Conservation (phyloP, 2,329 filamentous ascomycete species). For the Aspergillus melleus region DNA sequence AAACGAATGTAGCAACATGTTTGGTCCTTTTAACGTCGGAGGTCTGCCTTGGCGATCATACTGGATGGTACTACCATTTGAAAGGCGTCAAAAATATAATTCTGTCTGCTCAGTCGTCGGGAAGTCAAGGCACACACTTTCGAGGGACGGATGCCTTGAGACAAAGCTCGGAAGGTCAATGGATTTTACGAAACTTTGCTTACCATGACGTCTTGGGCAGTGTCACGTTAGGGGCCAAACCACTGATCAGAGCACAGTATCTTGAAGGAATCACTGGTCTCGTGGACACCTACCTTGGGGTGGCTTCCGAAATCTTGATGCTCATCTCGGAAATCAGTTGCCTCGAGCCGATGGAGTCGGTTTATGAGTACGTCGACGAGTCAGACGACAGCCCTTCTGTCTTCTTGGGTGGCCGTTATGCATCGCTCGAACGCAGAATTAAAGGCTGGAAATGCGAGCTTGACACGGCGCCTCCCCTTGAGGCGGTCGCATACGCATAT, state of each 20-base stretch:
- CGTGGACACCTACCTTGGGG: slow-evolving; percentile 3
- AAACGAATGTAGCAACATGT: background rate
- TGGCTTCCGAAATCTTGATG: background rate
- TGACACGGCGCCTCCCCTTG: background rate
- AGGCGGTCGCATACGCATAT: background rate
- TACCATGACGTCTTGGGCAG: slow-evolving; percentile 7
- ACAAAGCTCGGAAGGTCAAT: slow-evolving; percentile 1
- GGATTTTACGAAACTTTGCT: slow-evolving; percentile 9
- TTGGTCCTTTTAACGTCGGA: slow-evolving; percentile 1
- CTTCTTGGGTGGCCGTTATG: background rate
- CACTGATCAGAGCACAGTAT: background rate
- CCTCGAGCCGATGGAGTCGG: background rate
- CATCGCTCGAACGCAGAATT: background rate
- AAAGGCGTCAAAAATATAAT: slow-evolving; percentile 1
- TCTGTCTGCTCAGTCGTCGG: background rate
- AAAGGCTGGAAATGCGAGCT: background rate
- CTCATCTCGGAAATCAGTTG: background rate
- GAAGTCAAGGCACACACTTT: background rate
- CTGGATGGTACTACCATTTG: slow-evolving; percentile 1
- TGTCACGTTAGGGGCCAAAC: background rate
- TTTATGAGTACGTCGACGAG: background rate
- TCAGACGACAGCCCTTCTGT: background rate
- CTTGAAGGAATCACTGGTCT: background rate
- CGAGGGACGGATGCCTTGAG: slow-evolving; percentile 1
- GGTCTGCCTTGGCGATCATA: background rate